phyloP scores from a whole-genome alignment of 768 basidiomycete genomes.

The Mycena polygramma region DNA sequence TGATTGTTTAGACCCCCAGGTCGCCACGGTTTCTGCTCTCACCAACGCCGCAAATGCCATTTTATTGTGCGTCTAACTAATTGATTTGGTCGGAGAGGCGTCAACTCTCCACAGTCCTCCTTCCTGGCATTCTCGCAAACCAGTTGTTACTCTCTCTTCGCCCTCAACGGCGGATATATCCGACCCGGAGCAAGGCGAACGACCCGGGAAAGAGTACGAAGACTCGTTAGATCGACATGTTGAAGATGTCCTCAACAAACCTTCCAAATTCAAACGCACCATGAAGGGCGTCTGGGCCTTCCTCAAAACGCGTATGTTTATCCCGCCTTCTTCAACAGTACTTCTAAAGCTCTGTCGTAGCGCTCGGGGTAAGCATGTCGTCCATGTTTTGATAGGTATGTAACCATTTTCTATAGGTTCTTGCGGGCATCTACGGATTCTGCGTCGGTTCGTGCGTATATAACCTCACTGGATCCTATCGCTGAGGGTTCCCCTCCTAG shows the following conservation, averaged over 20 bases:
- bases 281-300: conserved; percentile 85
- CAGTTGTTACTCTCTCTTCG: conserved; percentile 70
- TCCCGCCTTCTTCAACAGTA: conserved; percentile 4
- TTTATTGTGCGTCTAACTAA: conserved; percentile 61
- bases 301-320: conserved; percentile 79
- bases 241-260: conserved; percentile 76
- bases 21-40: conserved; percentile 79
- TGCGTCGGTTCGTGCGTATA: conserved; percentile 62
- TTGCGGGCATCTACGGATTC: conserved; percentile 84
- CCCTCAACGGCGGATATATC: conserved; percentile 46
- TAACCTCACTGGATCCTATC: not conserved
- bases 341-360: conserved; percentile 47
- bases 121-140: conserved; percentile 77
- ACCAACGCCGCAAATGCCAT: conserved; percentile 88
- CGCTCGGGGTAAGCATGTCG: conserved; percentile 70
- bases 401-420: conserved; percentile 53
- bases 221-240: conserved; percentile 81
- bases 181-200: conserved; percentile 41
- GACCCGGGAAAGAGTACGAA: conserved; percentile 47
- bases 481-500: conserved; percentile 47
- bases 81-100: not conserved
- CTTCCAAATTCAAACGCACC: conserved; percentile 69
- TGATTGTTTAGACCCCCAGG: conserved; percentile 68
- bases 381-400: not conserved
- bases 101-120: conserved; percentile 66